Conservation (phyloP, 345 rosid species). For the Salix caprea region DNA sequence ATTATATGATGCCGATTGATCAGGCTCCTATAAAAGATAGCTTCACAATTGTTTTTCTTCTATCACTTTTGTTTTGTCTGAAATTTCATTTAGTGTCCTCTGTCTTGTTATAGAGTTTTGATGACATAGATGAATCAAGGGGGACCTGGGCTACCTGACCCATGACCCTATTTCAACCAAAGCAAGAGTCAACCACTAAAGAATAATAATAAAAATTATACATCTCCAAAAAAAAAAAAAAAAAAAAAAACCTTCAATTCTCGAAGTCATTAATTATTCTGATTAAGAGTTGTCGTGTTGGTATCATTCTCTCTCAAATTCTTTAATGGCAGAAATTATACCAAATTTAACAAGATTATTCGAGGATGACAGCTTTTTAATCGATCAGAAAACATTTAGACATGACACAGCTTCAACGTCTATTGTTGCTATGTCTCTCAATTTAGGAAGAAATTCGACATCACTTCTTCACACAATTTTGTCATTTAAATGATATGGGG, state of each 20-base stretch:
- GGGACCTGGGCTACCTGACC: slow-evolving; percentile 32
- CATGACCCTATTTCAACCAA: slow-evolving; percentile 30
- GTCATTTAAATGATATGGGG: neutral
- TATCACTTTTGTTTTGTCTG: neutral
- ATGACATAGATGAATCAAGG: slow-evolving; percentile 32
- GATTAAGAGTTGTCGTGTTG: neutral
- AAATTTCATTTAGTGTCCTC: slow-evolving; percentile 6
- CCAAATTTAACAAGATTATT: too few relatives aligned
- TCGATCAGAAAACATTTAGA: neutral
- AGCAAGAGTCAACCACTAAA: slow-evolving; percentile 47
- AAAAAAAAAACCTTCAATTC: too few relatives aligned
- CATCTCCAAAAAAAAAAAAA: neutral
- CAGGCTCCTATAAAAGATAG: neutral
- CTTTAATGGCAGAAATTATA: slow-evolving; percentile 1
- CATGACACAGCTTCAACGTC: neutral
- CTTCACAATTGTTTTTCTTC: neutral
- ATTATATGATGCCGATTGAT: neutral
- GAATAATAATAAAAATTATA: neutral
- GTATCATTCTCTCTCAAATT: slow-evolving; percentile 9
- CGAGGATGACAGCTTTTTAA: too few relatives aligned
- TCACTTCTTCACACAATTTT: neutral
- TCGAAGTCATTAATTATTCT: neutral
- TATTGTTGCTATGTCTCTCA: neutral
- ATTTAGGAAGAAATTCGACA: neutral
- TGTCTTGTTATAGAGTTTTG: slow-evolving; percentile 26